Evolutionary conservation across 2,329 filamentous ascomycete genomes (phyloP), one percentile per base, ranked within the genome.

Genomic region (Nannizziopsis barbatae): DNA sequence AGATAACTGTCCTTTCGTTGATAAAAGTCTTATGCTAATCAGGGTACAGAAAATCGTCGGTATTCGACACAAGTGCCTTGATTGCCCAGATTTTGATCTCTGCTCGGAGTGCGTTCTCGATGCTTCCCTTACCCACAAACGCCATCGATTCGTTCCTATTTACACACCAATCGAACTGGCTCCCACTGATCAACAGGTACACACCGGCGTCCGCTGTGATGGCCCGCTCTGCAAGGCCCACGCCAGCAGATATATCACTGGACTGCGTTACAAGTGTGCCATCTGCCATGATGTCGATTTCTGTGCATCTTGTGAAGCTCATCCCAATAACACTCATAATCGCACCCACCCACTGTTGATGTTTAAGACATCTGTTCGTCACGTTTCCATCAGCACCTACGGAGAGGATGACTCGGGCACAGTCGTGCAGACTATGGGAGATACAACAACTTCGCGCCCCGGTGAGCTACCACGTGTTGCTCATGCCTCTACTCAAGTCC

Each of bases 71-170:
- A 98, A 98, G 75, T 98, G 92, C 66, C 75, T 96, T 55, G 83
- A 87, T 64, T 98, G 92, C 72, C 92, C 93, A 38, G 92, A 98
- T 66, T 98, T 87, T 84, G 92, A 98, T 62, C 96, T 86, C 70
- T 98, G 92, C 73, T 75, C 76, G 18, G 72, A 78, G 7, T 98
- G 93, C 67, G 67, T 86, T 50, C 69, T 74, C 58, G 78, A 75
- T 56, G 83, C 86, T 39, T 66, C 69, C 52, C 75, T 79, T 58
- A 79, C 76, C 43, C 93, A 98, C 64, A 80, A 86, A 14, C 75
- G 77, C 49, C 92, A 98, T 66, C 84, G 89, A 56, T 96, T 98
- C 62, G 86, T 86, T 10, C 80, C 87, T 37, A 77, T 98, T 56
- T 95, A 92, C 60, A 84, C 87, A 58, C 79, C 83, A 15, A 73